phyloP scores from a whole-genome alignment of 176 grass and related monocot genomes.

The Alloteropsis semialata region DNA sequence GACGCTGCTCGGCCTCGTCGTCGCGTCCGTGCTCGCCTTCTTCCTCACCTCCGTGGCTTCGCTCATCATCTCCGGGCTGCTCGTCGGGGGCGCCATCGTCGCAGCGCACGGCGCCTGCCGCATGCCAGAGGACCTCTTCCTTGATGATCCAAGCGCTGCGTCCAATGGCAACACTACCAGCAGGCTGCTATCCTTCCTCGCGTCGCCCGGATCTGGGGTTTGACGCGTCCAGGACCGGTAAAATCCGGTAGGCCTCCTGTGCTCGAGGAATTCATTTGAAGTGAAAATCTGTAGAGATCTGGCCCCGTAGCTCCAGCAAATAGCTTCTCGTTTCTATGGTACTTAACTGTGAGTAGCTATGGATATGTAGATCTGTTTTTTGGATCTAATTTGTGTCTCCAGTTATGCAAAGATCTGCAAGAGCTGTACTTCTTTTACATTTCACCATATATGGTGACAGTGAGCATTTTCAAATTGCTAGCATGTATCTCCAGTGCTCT shows the following conservation, averaged over 20 bases:
- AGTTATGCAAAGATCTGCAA: conserved; percentile 22
- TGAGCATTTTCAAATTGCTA: conserved; percentile 29
- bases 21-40: conserved; percentile 64
- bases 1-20: conserved; percentile 70
- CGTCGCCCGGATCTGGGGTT: conserved; percentile 44
- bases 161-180: conserved; percentile 38
- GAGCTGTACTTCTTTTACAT: conserved; percentile 22
- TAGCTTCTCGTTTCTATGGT: background rate
- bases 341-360: conserved; percentile 10
- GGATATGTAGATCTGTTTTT: conserved; percentile 20
- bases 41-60: conserved; percentile 87
- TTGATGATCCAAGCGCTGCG: conserved; percentile 53
- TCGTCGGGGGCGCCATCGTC: conserved; percentile 60
- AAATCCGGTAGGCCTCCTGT: conserved; percentile 23
- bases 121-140: conserved; percentile 86
- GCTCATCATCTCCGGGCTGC: conserved; percentile 78
- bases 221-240: background rate
- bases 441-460: background rate
- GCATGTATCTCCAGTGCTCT: background rate
- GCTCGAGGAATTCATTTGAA: background rate
- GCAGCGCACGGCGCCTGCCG: conserved; percentile 69
- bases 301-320: background rate
- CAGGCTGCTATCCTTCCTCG: conserved; percentile 77
- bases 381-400: background rate
- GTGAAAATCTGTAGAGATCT: conserved; percentile 19